Evolutionary conservation across 169 alveolate genomes (phyloP), one percentile per base, ranked within the genome.

Genomic region (Cryptosporidium andersoni): DNA sequence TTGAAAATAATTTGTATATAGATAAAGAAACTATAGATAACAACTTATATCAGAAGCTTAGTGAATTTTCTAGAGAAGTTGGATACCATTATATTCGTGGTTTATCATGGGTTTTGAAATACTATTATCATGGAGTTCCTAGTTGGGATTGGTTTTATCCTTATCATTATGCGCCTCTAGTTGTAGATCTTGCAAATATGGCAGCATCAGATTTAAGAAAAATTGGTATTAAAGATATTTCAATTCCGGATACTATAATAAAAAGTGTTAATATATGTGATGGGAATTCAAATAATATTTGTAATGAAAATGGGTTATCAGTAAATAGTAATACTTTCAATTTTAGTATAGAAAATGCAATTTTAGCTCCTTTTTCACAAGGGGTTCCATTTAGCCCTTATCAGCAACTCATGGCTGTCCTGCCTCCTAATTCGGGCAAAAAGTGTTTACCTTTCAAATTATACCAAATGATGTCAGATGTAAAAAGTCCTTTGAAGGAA

Each of bases 101-200:
- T 40, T 81, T 98, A 48, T 95, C 96, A 55, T 98, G 99, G 99
- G 98, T 95, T 16, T 82, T 95, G 56, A 60, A 88, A 16, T 93
- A 94, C 81, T 95, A 94, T 80, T 94, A 92, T 81, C 95, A 94
- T 82, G 99, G 99, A 34, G 96, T 98, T 49, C 94, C 93, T 56
- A 93, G 97, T 90, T 98, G 99, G 99, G 96, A 94, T 63, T 98
- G 99, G 99, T 97, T 88, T 93, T 98, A 96, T 89, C 99, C 99
- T 25, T 98, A 91, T 89, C 99, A 97, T 90, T 98, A 97, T 90
- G 99, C 99, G 40, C 99, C 99, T 48, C 96, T 96, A 91, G 97
- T 98, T 37, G 90, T 96, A 9, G 99, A 97, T 90, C 55, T 74
- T 74, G 62, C 51, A 1, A 68, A 74, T 11, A 4, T 62, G 34